These are phyloP conservation scores for Magnolia changhungtana DNA, from an alignment of 164 flowering plant genomes.

Conservation along the genomic window DNA sequence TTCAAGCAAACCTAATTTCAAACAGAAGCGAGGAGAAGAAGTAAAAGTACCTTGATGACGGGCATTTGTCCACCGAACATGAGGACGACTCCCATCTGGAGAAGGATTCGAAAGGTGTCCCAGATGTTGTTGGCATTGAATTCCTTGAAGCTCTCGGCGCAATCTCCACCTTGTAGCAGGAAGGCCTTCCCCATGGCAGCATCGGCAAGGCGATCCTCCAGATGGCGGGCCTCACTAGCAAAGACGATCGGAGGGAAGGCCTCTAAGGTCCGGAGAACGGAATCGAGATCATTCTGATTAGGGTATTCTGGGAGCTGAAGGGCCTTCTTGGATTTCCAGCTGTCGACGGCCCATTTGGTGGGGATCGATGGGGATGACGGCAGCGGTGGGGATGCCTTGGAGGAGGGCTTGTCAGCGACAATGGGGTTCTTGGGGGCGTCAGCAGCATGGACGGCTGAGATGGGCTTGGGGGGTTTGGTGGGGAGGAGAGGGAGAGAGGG, in stretches of 20 bases:
- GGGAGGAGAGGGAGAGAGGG: constrained; percentile 13
- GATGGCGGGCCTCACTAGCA: constrained; percentile 78
- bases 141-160: constrained; percentile 95
- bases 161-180: constrained; percentile 83
- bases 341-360: constrained; percentile 58
- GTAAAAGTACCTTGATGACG: constrained; percentile 57
- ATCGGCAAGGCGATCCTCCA: constrained; percentile 71
- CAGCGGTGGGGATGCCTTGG: constrained; percentile 8
- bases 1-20: background rate
- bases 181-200: constrained; percentile 86
- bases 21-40: background rate
- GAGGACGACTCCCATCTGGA: constrained; percentile 83
- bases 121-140: constrained; percentile 82
- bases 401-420: constrained; percentile 18
- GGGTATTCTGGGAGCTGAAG: constrained; percentile 86
- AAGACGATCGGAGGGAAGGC: constrained; percentile 85
- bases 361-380: constrained; percentile 4
- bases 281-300: constrained; percentile 44
- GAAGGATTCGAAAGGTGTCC: constrained; percentile 79
- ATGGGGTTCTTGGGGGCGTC: constrained; percentile 40
- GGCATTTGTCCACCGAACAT: constrained; percentile 94
- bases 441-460: constrained; percentile 62
- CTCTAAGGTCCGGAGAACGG: constrained; percentile 64
- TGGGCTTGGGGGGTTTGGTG: constrained; percentile 23
- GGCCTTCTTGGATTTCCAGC: constrained; percentile 82